phyloP scores from a whole-genome alignment of 345 rosid species.

The Excoecaria cochinchinensis region DNA sequence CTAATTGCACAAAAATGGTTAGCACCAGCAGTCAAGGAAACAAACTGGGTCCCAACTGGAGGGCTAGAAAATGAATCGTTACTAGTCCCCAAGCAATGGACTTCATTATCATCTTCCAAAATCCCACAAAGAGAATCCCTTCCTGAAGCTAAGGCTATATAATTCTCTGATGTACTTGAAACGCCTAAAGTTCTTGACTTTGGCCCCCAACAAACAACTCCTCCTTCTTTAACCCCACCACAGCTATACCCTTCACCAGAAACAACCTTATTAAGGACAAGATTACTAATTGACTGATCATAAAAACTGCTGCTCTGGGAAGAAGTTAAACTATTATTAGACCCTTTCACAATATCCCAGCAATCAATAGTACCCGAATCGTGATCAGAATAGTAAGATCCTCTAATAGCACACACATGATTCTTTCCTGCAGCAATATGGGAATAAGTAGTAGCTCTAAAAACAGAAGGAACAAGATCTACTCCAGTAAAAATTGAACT shows the following conservation, averaged over 20 bases:
- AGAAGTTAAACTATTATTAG: constrained; percentile 42
- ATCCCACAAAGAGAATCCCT: constrained; percentile 58
- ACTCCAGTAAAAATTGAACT: constrained; percentile 43
- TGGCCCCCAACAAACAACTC: constrained; percentile 86
- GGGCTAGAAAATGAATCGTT: constrained; percentile 32
- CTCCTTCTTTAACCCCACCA: constrained; percentile 71
- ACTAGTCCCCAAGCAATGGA: constrained; percentile 66
- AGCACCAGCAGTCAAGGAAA: constrained; percentile 68
- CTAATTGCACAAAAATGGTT: constrained; percentile 79
- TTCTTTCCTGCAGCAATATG: constrained; percentile 77
- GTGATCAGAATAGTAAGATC: constrained; percentile 69
- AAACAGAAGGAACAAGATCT: constrained; percentile 66
- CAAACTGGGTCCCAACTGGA: constrained; percentile 43
- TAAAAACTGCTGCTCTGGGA: constrained; percentile 35
- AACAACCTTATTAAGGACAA: constrained; percentile 54
- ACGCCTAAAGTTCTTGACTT: constrained; percentile 41
- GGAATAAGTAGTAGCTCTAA: constrained; percentile 56
- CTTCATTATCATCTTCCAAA: constrained; percentile 41
- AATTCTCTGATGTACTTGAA: constrained; percentile 41
- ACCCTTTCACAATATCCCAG: constrained; percentile 54
- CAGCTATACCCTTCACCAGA: constrained; percentile 92
- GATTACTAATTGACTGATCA: constrained; percentile 46
- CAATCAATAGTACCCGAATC: constrained; percentile 72
- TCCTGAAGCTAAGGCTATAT: constrained; percentile 56
- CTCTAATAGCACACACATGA: constrained; percentile 88